phyloP scores from a whole-genome alignment of 768 basidiomycete genomes.

The Hericium rajendrae region DNA sequence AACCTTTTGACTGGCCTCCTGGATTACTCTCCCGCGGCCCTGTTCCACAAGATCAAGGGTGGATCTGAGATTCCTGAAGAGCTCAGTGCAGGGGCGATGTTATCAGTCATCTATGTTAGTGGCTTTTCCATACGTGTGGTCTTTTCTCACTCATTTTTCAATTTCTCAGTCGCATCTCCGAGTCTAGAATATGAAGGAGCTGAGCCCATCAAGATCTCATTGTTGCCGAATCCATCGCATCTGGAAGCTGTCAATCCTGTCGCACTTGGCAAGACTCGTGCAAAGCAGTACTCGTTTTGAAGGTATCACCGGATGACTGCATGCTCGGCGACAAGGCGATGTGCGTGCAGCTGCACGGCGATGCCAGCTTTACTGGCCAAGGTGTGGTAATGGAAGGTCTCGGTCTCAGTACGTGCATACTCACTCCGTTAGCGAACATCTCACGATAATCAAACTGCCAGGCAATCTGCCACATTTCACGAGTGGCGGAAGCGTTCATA shows the following conservation, averaged over 20 bases:
- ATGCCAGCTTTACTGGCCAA: constrained; percentile 86
- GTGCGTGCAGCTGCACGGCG: constrained; percentile 87
- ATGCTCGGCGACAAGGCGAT: constrained; percentile 60
- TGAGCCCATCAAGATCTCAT: constrained; percentile 53
- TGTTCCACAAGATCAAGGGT: constrained; percentile 86
- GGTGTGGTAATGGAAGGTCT: constrained; percentile 85
- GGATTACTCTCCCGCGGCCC: constrained; percentile 49
- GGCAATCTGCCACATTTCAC: constrained; percentile 88
- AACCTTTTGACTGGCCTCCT: constrained; percentile 79
- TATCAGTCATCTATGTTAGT: constrained; percentile 69
- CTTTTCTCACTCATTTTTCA: neutral
- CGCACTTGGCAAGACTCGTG: constrained; percentile 82
- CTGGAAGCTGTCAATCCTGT: constrained; percentile 84
- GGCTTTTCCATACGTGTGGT: neutral
- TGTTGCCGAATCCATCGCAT: constrained; percentile 77
- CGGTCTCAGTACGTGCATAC: constrained; percentile 53
- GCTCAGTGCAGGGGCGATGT: constrained; percentile 74
- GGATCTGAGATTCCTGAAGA: constrained; percentile 61
- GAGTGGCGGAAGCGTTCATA: constrained; percentile 80
- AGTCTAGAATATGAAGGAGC: constrained; percentile 46
- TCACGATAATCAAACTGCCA: constrained; percentile 15
- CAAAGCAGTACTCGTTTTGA: constrained; percentile 81
- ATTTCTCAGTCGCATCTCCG: constrained; percentile 49
- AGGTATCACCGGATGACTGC: constrained; percentile 37
- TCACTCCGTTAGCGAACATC: too few relatives aligned